Percentiles rank a stretch among this genome's conserved stretches.
phyloP scores from a whole-genome alignment of 345 rosid genomes.

The Eucalyptus cloeziana region DNA sequence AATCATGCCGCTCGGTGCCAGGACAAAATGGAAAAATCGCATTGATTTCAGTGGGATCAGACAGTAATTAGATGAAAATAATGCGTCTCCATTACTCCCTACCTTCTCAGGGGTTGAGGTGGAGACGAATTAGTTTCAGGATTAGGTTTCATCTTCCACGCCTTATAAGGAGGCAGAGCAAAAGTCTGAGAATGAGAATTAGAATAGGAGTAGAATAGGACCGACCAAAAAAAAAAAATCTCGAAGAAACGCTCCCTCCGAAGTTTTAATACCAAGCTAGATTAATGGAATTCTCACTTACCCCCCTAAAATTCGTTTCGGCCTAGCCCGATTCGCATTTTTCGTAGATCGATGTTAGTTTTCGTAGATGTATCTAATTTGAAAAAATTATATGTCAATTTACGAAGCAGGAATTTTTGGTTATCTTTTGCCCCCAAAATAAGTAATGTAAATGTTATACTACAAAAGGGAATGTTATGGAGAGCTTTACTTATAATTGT shows the following conservation, averaged over 20 bases:
- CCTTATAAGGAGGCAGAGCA: no score
- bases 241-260: background rate
- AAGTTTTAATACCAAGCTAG: background rate
- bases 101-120: no score
- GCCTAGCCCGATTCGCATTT: background rate
- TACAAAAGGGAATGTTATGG: background rate
- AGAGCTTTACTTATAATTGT: background rate
- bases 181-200: no score
- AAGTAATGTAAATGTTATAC: background rate
- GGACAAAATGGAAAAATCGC: background rate
- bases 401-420: background rate
- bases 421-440: background rate
- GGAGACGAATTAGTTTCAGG: no score
- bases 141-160: no score
- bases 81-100: background rate
- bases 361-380: background rate
- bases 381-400: background rate
- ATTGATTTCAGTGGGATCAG: conserved; percentile 23
- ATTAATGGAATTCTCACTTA: background rate
- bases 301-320: background rate
- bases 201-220: no score
- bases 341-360: background rate
- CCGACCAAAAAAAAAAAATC: no score
- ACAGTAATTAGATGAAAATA: background rate
- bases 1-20: background rate